phyloP scores from a whole-genome alignment of 306 rosid genomes.

The Dryas drummondii region DNA sequence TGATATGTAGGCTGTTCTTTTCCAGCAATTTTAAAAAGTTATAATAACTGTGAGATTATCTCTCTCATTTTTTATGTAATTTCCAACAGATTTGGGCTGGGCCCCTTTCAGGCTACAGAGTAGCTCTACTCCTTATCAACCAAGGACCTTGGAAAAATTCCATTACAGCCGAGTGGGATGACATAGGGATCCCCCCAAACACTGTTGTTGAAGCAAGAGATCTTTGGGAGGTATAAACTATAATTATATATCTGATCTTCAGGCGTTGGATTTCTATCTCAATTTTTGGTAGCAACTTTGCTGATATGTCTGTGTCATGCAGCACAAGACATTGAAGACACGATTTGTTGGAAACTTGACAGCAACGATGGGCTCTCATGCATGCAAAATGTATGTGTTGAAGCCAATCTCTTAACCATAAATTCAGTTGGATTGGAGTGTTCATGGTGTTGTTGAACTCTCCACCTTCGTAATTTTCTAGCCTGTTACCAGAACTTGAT shows the following conservation, averaged over 20 bases:
- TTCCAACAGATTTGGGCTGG: slow-evolving; percentile 84
- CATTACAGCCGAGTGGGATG: slow-evolving; percentile 73
- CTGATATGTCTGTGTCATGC: slow-evolving; percentile 30
- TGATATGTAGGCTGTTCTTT: neutral
- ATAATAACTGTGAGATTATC: neutral
- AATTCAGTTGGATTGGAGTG: no score
- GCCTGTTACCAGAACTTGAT: neutral
- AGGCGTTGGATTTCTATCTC: no score
- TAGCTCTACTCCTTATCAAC: slow-evolving; percentile 63
- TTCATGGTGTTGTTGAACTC: no score
- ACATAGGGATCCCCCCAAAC: slow-evolving; percentile 68
- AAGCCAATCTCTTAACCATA: slow-evolving; percentile 51
- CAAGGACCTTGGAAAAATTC: slow-evolving; percentile 40
- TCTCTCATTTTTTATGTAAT: neutral
- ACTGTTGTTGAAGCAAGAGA: slow-evolving; percentile 71
- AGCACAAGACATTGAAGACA: slow-evolving; percentile 69
- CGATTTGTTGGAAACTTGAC: slow-evolving; percentile 53
- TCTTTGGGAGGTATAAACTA: slow-evolving; percentile 71
- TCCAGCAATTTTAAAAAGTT: no score
- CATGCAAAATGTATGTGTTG: slow-evolving; percentile 72
- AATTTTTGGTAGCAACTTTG: no score
- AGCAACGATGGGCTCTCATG: slow-evolving; percentile 57
- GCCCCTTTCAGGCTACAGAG: slow-evolving; percentile 72
- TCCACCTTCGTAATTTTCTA: neutral
- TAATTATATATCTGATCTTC: no score